phyloP scores from a whole-genome alignment of 805 yeast genomes.

The Wickerhamiella bombiphila region DNA sequence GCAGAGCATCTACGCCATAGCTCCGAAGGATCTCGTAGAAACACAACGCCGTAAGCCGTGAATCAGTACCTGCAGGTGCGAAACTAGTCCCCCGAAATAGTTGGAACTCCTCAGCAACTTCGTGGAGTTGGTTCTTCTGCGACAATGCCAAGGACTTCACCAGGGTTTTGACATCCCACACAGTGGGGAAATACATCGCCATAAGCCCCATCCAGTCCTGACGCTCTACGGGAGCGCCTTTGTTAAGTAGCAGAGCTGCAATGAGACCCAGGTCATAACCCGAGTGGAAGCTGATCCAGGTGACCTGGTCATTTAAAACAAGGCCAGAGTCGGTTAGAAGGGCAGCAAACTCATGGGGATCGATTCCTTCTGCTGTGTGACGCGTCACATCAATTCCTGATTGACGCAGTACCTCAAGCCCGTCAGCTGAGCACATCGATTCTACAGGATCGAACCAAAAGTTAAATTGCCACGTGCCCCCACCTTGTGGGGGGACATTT shows the following conservation, averaged over 20 bases:
- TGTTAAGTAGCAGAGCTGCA: slow-evolving; percentile 58
- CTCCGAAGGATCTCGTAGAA: slow-evolving; percentile 29
- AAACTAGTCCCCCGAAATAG: slow-evolving; percentile 24
- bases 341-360: slow-evolving; percentile 68
- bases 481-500: slow-evolving; percentile 41
- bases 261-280: slow-evolving; percentile 94
- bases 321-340: slow-evolving; percentile 74
- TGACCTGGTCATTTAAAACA: slow-evolving; percentile 50
- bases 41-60: slow-evolving; percentile 29
- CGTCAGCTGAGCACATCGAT: slow-evolving; percentile 82
- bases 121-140: slow-evolving; percentile 24
- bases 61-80: slow-evolving; percentile 32
- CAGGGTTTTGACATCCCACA: slow-evolving; percentile 60
- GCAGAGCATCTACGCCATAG: slow-evolving; percentile 22
- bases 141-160: slow-evolving; percentile 25
- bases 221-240: slow-evolving; percentile 65
- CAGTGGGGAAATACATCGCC: slow-evolving; percentile 58
- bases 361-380: slow-evolving; percentile 66
- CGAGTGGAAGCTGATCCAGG: slow-evolving; percentile 85
- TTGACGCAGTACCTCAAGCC: slow-evolving; percentile 61
- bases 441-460: slow-evolving; percentile 58
- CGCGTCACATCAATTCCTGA: slow-evolving; percentile 70
- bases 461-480: slow-evolving; percentile 92
- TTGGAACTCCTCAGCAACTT: slow-evolving; percentile 30
- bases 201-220: slow-evolving; percentile 64